Percentiles rank a stretch among this genome's conserved stretches.
phyloP scores from a whole-genome alignment of 2,329 filamentous ascomycete genomes.

The Colletotrichum sp. region DNA sequence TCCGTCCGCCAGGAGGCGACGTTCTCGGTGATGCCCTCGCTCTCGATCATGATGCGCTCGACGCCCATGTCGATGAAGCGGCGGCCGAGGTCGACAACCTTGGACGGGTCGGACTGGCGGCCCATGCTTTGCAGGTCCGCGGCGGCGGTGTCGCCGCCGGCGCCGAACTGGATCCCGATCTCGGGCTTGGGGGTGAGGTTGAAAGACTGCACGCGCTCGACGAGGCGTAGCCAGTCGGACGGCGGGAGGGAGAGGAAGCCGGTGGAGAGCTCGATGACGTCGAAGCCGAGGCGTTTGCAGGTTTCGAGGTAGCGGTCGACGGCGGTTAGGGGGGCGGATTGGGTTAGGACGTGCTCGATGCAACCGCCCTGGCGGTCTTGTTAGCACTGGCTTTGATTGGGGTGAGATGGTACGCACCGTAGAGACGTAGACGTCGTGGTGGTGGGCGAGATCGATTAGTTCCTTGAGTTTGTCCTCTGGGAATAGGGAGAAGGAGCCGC shows the following conservation, averaged over 20 bases:
- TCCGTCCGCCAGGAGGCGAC: conserved; percentile 52
- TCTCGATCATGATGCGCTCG: conserved; percentile 63
- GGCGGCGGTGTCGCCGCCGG: conserved; percentile 56
- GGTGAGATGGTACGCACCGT: conserved; percentile 41
- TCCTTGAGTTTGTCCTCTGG: conserved; percentile 28
- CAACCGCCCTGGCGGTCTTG: conserved; percentile 48
- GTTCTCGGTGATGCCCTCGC: conserved; percentile 64
- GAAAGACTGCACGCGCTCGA: conserved; percentile 48
- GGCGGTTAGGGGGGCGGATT: conserved; percentile 44
- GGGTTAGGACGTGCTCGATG: conserved; percentile 57
- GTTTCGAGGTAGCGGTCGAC: conserved; percentile 57
- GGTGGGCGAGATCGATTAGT: not conserved
- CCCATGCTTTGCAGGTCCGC: conserved; percentile 50
- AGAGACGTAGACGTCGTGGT: conserved; percentile 51
- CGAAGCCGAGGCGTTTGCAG: conserved; percentile 58
- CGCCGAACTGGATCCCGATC: conserved; percentile 61
- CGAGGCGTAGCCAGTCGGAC: conserved; percentile 57
- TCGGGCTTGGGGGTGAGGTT: conserved; percentile 59
- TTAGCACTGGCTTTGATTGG: no score
- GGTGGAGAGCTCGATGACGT: conserved; percentile 57
- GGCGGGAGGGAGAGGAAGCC: conserved; percentile 59
- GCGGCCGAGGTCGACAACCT: conserved; percentile 52
- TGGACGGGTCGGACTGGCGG: conserved; percentile 49
- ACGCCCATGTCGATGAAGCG: conserved; percentile 56
- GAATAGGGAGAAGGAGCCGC: conserved; percentile 56